Percentiles rank a stretch among this genome's conserved stretches.
Evolutionary conservation across 495 filamentous ascomycete species (phyloP).

Genomic region (Pseudomonodictys pantanalensis): DNA sequence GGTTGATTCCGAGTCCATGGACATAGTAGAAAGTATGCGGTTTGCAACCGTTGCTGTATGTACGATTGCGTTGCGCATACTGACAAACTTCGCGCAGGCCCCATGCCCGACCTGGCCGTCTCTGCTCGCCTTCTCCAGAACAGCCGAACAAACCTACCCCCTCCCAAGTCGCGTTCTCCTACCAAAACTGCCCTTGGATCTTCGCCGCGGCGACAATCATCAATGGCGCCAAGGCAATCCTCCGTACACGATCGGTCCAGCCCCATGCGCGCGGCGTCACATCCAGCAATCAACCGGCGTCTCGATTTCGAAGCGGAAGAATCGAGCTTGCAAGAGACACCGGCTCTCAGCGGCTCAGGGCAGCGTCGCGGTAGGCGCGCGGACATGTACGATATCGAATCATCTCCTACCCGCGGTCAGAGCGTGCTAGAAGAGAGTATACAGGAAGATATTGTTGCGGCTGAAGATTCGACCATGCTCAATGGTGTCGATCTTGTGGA

Average conservation of each 20-base stretch:
- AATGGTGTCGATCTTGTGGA: constrained; percentile 16
- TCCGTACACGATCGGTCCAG: not conserved
- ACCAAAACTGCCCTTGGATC: constrained; percentile 57
- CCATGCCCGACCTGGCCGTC: constrained; percentile 46
- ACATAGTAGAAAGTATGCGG: constrained; percentile 45
- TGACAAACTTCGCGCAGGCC: constrained; percentile 37
- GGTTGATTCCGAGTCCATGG: constrained; percentile 46
- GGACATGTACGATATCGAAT: constrained; percentile 24
- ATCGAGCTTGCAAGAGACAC: constrained; percentile 25
- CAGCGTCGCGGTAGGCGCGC: constrained; percentile 3
- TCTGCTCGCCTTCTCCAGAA: constrained; percentile 37
- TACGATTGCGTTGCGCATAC: not conserved
- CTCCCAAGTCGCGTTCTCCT: constrained; percentile 51
- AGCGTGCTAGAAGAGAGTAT: constrained; percentile 25
- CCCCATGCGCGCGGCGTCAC: constrained; percentile 24
- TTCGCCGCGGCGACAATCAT: constrained; percentile 50
- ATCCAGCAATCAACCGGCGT: constrained; percentile 40
- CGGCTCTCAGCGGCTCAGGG: constrained; percentile 13
- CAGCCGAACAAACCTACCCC: constrained; percentile 43
- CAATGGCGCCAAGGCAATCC: constrained; percentile 41
- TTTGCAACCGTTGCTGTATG: not conserved
- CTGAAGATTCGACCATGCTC: constrained; percentile 18
- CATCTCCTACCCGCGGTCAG: constrained; percentile 10
- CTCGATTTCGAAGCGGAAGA: constrained; percentile 43
- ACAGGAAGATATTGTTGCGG: constrained; percentile 13